Evolutionary conservation across 148 eudicot genomes (phyloP), one percentile per base, ranked within the genome.

Genomic region (Pouteria glomerata): DNA sequence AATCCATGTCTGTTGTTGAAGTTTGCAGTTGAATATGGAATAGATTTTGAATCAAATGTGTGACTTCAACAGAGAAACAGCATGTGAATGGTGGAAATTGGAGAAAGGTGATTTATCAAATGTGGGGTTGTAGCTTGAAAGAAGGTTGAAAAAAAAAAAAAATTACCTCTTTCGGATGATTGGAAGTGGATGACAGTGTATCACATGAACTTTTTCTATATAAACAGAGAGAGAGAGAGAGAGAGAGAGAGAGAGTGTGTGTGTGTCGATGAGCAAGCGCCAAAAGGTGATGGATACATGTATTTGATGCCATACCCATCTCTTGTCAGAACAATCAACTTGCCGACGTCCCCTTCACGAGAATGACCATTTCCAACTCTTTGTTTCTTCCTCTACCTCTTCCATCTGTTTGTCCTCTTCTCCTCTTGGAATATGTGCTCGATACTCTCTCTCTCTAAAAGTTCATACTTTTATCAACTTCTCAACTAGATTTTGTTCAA

Each of bases 371-470:
- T 84, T 77, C 88, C 90, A 74, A 77, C 85, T 74, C 74, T 61
- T 65, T 44, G 77, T 76, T 72, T 68, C 44, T 69, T 79, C 68
- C 77, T 82, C 73, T 62, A 10, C n/a, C 75, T 37, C 72, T 77
- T 78, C 70, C 80, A 75, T 79, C 77, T 77, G 16, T 60, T 78
- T 86, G 89, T 86, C 96, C 29, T 80, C 68, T 83, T 80, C 26
- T 75, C 31, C 69, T 71, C 85, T 90, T 39, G 88, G 70, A 50
- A 83, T 79, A 86, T 83, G 97, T 83, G 89, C 68, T 78, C 71
- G 72, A 71, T 83, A 55, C 82, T 55, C 64, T 74, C 55, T 26
- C 78, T 42, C 51, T 72, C 45, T 50, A n/a, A 14, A 59, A 48
- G n/a, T 3, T 39, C 16, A 44, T 27, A 24, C 15, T 12, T n/a